Percentiles rank a stretch among this genome's conserved stretches.
Evolutionary conservation across 768 basidiomycete species (phyloP).

Genomic region (Suillus paluster): DNA sequence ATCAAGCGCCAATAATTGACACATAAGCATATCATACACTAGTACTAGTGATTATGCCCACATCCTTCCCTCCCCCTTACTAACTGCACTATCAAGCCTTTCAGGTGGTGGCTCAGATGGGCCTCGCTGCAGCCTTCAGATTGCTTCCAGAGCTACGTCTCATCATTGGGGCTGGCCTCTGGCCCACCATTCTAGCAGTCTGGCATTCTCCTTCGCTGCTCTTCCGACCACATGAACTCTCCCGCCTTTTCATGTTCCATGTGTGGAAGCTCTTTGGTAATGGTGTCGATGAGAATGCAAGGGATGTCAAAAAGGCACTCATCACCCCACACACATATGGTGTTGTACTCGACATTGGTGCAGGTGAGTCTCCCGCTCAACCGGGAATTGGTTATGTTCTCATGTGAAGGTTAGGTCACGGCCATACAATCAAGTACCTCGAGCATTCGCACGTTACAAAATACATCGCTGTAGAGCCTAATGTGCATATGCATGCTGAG

Average conservation of each 20-base stretch:
- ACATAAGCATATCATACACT: too few relatives aligned
- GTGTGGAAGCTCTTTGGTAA: slow-evolving; percentile 59
- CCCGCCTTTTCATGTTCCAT: slow-evolving; percentile 59
- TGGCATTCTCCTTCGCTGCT: slow-evolving; percentile 47
- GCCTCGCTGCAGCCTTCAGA: background rate
- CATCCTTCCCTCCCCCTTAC: background rate
- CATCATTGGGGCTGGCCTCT: slow-evolving; percentile 42
- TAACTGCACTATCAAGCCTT: background rate
- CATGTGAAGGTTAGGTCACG: slow-evolving; percentile 49
- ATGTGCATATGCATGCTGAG: slow-evolving; percentile 60
- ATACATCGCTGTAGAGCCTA: slow-evolving; percentile 79
- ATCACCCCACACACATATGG: slow-evolving; percentile 61
- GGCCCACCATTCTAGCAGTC: slow-evolving; percentile 51
- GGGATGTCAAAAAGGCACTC: slow-evolving; percentile 47
- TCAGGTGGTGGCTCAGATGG: background rate
- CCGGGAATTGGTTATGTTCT: background rate
- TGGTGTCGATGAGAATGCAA: slow-evolving; percentile 47
- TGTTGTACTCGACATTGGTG: slow-evolving; percentile 69
- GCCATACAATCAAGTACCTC: slow-evolving; percentile 67
- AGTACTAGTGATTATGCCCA: too few relatives aligned
- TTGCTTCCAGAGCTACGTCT: slow-evolving; percentile 41
- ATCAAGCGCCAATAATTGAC: background rate
- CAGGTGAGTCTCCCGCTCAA: slow-evolving; percentile 46
- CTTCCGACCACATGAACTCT: slow-evolving; percentile 48
- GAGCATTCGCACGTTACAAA: slow-evolving; percentile 55